Base-by-base conservation (phyloP, 108 stramenopile genomes). In the Cyclotella choctawhatcheeana region DNA sequence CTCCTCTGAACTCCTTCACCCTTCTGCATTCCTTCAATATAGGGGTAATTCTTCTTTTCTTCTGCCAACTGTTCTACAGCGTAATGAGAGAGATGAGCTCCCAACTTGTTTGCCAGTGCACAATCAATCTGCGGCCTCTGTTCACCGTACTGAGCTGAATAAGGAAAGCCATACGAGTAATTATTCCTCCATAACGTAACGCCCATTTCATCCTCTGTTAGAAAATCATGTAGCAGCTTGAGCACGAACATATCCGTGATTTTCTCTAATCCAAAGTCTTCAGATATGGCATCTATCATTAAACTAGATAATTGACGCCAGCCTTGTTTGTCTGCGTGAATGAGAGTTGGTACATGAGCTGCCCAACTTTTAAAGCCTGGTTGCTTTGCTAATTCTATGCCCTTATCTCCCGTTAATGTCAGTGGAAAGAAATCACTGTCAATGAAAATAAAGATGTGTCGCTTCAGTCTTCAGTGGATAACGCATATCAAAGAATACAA, bases 231-330 rank as follows among this genome's bases (percentile, higher is more conserved):
- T 40, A 60, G 18, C 37, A 60, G 27, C 37, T 60, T 60, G 55
- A 58, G 67, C 3, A 48, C 43, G 32, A 47, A 64, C 64, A 64
- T 64, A 32, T 64, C 64, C 3, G 64, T 48, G 25, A 64, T 45
- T 22, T 48, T 64, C 29, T 64, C 64, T 12, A 48, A 18, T 5
- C 47, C 64, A 18, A 53, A 55, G 26, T 68, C 53, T n/a, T 54
- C 30, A 5, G 67, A 47, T 8, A 68, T 33, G n/a, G 35, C 18
- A 47, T 68, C 67, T 34, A 68, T 68, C 67, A 68, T 68, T 25
- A 68, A 25, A 56, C 45, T 53, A 1, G 45, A 26, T 7, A 68
- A 7, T 24, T 55, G 33, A 24, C 51, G 22, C 67, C 67, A 68
- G 14, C 53, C 54, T 26, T 68, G 29, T 24, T 33, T 55, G 26